Conservation (phyloP, 768 basidiomycete genomes). For the Pleurotus citrinopileatus region DNA sequence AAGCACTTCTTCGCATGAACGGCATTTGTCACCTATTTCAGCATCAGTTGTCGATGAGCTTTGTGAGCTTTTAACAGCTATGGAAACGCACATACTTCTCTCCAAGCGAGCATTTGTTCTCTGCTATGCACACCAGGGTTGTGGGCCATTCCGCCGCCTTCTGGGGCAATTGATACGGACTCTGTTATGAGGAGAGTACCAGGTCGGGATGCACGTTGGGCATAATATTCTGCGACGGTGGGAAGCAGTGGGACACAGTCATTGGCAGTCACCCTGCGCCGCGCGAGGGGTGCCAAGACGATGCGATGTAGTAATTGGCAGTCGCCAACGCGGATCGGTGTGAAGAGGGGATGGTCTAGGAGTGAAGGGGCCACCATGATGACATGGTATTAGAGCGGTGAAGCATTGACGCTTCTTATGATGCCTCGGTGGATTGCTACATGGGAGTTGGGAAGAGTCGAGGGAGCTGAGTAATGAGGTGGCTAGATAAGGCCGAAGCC, state of each 20-base stretch:
- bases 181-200: conserved; percentile 60
- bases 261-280: conserved; percentile 17
- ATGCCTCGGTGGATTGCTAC: too few species aligned
- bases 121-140: conserved; percentile 52
- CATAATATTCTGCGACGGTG: conserved; percentile 42
- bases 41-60: too few species aligned
- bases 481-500: too few species aligned
- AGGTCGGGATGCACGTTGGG: conserved; percentile 40
- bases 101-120: conserved; percentile 58
- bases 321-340: conserved; percentile 26
- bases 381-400: not conserved
- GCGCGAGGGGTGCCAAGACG: conserved; percentile 42
- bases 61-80: too few species aligned
- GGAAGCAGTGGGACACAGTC: conserved; percentile 18
- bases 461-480: too few species aligned
- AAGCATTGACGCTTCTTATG: too few species aligned
- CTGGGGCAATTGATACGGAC: conserved; percentile 46
- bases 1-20: conserved; percentile 40
- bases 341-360: conserved; percentile 19
- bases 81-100: conserved; percentile 39
- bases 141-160: conserved; percentile 46
- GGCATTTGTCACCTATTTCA: conserved; percentile 33
- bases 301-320: conserved; percentile 22
- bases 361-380: not conserved
- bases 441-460: too few species aligned